Evolutionary conservation across 768 basidiomycete species (phyloP).

Genomic region (Tricholoma hemisulphureum): DNA sequence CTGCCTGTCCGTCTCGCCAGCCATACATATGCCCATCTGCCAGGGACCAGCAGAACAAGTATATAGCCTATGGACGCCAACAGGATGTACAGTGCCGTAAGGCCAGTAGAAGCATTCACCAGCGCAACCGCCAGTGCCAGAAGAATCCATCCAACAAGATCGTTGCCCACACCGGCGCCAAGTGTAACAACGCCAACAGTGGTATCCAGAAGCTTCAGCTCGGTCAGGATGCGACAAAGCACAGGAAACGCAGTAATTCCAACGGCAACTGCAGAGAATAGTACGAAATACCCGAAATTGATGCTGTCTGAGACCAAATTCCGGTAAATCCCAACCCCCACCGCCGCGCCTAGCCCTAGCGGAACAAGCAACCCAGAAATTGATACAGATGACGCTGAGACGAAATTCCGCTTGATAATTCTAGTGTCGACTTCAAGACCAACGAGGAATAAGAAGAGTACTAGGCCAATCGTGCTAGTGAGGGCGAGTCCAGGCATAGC

Average conservation of each 20-base stretch:
- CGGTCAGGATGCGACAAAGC: slow-evolving; percentile 80
- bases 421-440: slow-evolving; percentile 81
- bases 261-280: slow-evolving; percentile 83
- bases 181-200: slow-evolving; percentile 82
- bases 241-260: slow-evolving; percentile 84
- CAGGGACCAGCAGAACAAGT: slow-evolving; percentile 64
- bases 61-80: slow-evolving; percentile 66
- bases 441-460: slow-evolving; percentile 80
- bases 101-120: slow-evolving; percentile 70
- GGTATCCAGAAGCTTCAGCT: slow-evolving; percentile 78
- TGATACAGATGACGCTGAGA: slow-evolving; percentile 58
- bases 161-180: slow-evolving; percentile 80
- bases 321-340: slow-evolving; percentile 72
- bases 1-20: slow-evolving; percentile 65
- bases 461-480: slow-evolving; percentile 72
- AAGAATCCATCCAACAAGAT: slow-evolving; percentile 77
- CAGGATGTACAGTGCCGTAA: slow-evolving; percentile 79
- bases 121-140: slow-evolving; percentile 83
- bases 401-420: slow-evolving; percentile 62
- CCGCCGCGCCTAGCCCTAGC: slow-evolving; percentile 75
- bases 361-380: slow-evolving; percentile 71
- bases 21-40: slow-evolving; percentile 64
- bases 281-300: slow-evolving; percentile 77
- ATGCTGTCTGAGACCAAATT: slow-evolving; percentile 58
- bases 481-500: slow-evolving; percentile 63